Conservation (phyloP, 176 grass and related monocot genomes). For the Triticum urartu region DNA sequence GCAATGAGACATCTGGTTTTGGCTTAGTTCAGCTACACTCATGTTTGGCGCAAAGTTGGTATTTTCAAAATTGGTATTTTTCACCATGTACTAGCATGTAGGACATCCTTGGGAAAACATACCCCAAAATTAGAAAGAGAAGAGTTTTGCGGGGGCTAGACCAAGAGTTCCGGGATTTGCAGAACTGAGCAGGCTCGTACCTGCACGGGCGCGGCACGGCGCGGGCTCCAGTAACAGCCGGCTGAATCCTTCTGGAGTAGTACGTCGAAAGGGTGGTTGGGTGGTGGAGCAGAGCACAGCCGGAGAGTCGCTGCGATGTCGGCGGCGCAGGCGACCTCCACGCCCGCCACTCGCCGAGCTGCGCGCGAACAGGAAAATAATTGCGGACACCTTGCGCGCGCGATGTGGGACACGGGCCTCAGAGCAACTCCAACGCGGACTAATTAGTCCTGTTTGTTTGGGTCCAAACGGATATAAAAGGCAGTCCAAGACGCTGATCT, state of each 20-base stretch:
- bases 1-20: not conserved
- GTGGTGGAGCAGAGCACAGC: not conserved
- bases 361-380: too few relatives aligned
- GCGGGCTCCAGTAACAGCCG: not conserved
- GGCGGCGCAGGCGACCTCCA: not conserved
- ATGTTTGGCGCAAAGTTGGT: not conserved
- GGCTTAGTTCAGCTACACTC: not conserved
- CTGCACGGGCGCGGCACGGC: not conserved
- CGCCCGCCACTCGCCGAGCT: not conserved
- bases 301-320: not conserved
- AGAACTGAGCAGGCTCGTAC: not conserved
- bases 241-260: not conserved
- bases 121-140: not conserved
- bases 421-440: too few relatives aligned
- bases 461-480: too few relatives aligned
- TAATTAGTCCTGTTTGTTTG: too few relatives aligned
- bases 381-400: too few relatives aligned
- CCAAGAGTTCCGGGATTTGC: not conserved
- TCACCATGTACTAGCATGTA: not conserved
- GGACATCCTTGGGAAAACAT: not conserved
- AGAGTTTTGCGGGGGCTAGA: not conserved
- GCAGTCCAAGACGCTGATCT: too few relatives aligned
- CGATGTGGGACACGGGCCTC: too few relatives aligned
- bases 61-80: not conserved
- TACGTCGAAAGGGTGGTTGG: not conserved